Base-by-base conservation (phyloP, 106 monocot species). In the Dendrobium nobile region DNA sequence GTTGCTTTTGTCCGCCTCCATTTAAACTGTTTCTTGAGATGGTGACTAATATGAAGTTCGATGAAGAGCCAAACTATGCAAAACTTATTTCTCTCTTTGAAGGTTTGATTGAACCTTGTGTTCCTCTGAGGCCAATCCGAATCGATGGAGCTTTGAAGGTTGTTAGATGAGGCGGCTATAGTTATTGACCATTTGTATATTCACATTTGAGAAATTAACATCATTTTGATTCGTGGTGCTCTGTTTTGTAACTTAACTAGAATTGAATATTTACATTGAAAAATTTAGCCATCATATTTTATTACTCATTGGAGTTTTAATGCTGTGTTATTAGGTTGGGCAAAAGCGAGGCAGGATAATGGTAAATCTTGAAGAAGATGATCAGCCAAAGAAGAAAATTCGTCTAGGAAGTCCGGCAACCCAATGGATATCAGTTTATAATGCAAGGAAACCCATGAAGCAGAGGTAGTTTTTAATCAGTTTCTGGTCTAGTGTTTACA, bases 341-440 rank as follows among this genome's bases (percentile, higher is more conserved):
- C 97, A 98, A 88, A 98, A 98, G 80, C 77, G 94, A 47, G 94
- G 91, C 65, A 87, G 97, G 72, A 64, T 91, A 54, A 73, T 87
- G 19, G 90, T 88, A 80, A 94, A 92, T 86, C 89, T 92, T 83
- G 97, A 98, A 86, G 94, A 98, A 82, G 97, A 98, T 54, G 97
- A 98, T 58, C 94, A 98, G 42, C 94, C 90, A 44, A 94, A 83
- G 78, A 98, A 98, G 87, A 98, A 92, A 88, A 91, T 98, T 61
- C 80, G 97, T 55, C 73, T 98, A 73, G 97, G 97, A 78, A 94
- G 86, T 81, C 94, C 94, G 24, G 97, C 97, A 67, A 94, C 91
- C 20, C 97, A 98, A 80, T 98, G 97, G 97, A 92, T 98, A 79
- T 94, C 97, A 77, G 94, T 98, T 80, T 98, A 98, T 77, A 98